Conservation (phyloP, 208 protist genomes). For the Crithidia expoeki region DNA sequence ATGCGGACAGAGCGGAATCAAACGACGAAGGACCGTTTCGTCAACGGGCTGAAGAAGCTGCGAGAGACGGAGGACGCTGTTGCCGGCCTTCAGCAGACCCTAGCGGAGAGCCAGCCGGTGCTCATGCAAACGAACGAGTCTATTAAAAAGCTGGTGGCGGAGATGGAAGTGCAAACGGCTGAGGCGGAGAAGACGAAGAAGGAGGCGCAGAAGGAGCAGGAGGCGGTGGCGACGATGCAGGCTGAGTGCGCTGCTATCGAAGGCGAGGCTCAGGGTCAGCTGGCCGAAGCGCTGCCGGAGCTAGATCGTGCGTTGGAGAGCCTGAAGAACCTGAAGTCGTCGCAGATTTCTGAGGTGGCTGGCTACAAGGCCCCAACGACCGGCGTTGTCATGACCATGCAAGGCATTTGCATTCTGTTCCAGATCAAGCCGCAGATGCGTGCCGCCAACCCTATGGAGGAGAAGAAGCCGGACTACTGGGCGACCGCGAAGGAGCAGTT, state of each 20-base stretch:
- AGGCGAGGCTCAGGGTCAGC: conserved; percentile 94
- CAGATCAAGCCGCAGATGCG: conserved; percentile 96
- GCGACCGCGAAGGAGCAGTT: conserved; percentile 93
- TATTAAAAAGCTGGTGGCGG: conserved; percentile 94
- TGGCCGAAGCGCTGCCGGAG: conserved; percentile 97
- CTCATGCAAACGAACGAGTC: conserved; percentile 94
- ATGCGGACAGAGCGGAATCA: conserved; percentile 84
- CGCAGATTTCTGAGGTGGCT: conserved; percentile 97
- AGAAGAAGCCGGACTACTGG: conserved; percentile 98
- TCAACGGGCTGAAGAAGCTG: conserved; percentile 96
- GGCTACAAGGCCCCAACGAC: conserved; percentile 95
- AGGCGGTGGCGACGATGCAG: conserved; percentile 92
- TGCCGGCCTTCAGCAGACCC: conserved; percentile 90
- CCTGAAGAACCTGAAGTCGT: conserved; percentile 96
- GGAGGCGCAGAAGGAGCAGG: conserved; percentile 92
- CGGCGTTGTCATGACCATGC: conserved; percentile 97
- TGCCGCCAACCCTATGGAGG: conserved; percentile 93
- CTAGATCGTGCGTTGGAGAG: conserved; percentile 95
- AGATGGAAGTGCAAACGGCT: conserved; percentile 94
- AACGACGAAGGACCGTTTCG: conserved; percentile 82
- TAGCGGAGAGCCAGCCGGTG: conserved; percentile 96
- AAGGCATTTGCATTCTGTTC: conserved; percentile 98
- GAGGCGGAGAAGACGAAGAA: conserved; percentile 93
- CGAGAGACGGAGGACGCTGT: conserved; percentile 94
- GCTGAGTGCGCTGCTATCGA: conserved; percentile 94